Percentiles rank a stretch among this genome's conserved stretches.
Conservation (phyloP, 495 filamentous ascomycete genomes). For the Aspergillus sparsus region DNA sequence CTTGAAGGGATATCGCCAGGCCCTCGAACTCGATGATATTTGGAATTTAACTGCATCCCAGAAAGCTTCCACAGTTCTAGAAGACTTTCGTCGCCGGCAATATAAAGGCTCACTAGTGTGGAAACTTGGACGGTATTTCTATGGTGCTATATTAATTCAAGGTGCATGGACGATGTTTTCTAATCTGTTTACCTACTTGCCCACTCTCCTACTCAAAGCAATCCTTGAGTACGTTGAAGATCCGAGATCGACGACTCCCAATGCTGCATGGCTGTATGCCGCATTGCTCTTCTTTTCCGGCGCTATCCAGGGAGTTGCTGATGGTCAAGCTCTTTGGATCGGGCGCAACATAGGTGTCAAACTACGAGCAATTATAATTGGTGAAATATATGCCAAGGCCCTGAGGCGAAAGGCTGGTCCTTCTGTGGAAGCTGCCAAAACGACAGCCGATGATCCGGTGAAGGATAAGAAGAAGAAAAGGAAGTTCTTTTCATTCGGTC, state of each 20-base stretch:
- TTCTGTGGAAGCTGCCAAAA: conserved; percentile 57
- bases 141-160: conserved; percentile 72
- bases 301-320: conserved; percentile 72
- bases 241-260: conserved; percentile 73
- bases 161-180: conserved; percentile 74
- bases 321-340: conserved; percentile 88
- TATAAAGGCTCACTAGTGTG: conserved; percentile 79
- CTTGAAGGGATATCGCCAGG: conserved; percentile 85
- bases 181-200: conserved; percentile 82
- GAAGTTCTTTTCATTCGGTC: conserved; percentile 53
- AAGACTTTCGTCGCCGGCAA: conserved; percentile 80
- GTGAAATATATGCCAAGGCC: conserved; percentile 96
- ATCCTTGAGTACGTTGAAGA: conserved; percentile 93
- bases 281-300: conserved; percentile 83
- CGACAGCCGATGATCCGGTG: conserved; percentile 38
- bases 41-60: conserved; percentile 91
- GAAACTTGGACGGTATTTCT: conserved; percentile 85
- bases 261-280: conserved; percentile 95
- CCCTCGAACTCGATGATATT: conserved; percentile 77
- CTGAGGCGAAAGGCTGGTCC: conserved; percentile 88
- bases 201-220: conserved; percentile 84
- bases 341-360: conserved; percentile 93
- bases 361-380: conserved; percentile 90
- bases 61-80: conserved; percentile 76
- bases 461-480: conserved; percentile 51